Evolutionary conservation across 495 filamentous ascomycete species (phyloP).

Genomic region (Trichoderma parareesei): DNA sequence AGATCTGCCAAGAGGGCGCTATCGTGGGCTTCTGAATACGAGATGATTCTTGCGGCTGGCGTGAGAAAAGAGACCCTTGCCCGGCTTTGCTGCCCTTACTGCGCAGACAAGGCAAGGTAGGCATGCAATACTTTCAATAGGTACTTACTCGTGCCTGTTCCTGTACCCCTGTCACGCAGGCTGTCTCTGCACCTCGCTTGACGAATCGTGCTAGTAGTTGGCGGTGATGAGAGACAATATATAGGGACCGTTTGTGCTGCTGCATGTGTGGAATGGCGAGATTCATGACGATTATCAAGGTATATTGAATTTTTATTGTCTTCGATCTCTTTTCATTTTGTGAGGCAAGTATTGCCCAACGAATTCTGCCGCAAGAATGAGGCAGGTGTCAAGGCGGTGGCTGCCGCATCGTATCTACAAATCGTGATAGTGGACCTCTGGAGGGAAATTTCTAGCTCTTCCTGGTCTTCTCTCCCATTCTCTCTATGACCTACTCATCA

Average conservation of each 20-base stretch:
- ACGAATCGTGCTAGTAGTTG: background rate
- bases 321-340: background rate
- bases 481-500: background rate
- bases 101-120: background rate
- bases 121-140: too few relatives aligned
- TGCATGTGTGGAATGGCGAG: background rate
- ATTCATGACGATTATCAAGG: background rate
- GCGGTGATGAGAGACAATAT: background rate
- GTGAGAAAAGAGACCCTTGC: background rate
- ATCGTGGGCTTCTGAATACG: background rate
- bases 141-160: too few relatives aligned
- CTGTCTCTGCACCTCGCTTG: conserved; percentile 4
- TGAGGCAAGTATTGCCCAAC: background rate
- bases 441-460: background rate
- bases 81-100: background rate
- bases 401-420: background rate
- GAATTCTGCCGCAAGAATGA: background rate
- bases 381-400: background rate
- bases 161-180: background rate
- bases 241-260: background rate
- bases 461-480: background rate
- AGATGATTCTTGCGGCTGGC: background rate
- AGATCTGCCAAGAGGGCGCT: background rate
- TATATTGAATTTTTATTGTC: background rate
- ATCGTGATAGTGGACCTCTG: background rate